Percentiles rank a stretch among this genome's conserved stretches.
These are phyloP conservation scores for Pseudevernia furfuracea DNA, from an alignment of 495 filamentous ascomycete species.

Conservation along the genomic window DNA sequence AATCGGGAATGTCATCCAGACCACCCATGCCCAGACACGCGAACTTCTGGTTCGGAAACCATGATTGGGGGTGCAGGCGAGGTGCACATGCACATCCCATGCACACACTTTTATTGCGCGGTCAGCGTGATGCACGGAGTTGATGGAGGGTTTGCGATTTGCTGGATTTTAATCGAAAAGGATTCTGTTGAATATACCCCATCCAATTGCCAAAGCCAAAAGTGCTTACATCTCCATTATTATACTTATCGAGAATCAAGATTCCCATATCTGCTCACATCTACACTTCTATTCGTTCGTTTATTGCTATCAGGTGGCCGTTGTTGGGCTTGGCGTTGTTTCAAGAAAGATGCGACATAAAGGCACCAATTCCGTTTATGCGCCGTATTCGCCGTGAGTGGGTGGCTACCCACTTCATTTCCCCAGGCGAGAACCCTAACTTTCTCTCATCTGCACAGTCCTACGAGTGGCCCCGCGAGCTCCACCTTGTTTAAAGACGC, in stretches of 20 bases:
- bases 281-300: background rate
- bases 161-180: background rate
- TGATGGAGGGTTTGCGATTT: background rate
- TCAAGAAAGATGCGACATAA: background rate
- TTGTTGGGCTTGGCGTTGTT: background rate
- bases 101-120: background rate
- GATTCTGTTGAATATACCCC: background rate
- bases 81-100: background rate
- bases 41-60: background rate
- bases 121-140: background rate
- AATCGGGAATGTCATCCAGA: background rate
- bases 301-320: background rate
- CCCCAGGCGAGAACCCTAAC: background rate
- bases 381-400: background rate
- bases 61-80: background rate
- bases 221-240: background rate
- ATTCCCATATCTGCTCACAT: background rate
- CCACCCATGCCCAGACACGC: background rate
- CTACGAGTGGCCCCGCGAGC: background rate
- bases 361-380: background rate
- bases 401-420: background rate
- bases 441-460: background rate
- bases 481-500: background rate
- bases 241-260: background rate
- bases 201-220: background rate